A percentile compares a stretch with the other conserved stretches of the same genome.
Evolutionary conservation across 2,329 filamentous ascomycete genomes (phyloP).

Genomic region (Fusarium miscanthi): DNA sequence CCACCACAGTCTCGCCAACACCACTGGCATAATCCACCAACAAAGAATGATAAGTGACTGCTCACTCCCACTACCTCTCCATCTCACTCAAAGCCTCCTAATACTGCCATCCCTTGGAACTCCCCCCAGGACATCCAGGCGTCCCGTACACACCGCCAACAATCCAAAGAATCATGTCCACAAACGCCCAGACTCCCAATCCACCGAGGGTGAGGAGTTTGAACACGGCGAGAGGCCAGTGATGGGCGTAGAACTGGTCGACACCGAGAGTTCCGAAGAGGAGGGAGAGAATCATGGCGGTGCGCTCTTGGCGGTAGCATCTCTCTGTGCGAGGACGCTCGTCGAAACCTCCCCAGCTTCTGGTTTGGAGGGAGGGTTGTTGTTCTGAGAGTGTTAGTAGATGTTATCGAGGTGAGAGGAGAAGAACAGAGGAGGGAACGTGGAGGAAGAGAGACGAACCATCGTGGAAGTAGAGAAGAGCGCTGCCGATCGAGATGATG

Average conservation of each 20-base stretch:
- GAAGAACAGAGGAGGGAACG: no score
- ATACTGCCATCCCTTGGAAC: no score
- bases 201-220: slow-evolving; percentile 38
- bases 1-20: fast-evolving
- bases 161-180: slow-evolving; percentile 42
- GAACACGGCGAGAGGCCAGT: slow-evolving; percentile 31
- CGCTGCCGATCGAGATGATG: slow-evolving; percentile 3
- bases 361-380: slow-evolving; percentile 1
- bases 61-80: not conserved
- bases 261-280: slow-evolving; percentile 23
- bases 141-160: slow-evolving; percentile 39
- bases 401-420: not conserved
- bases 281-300: slow-evolving; percentile 32
- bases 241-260: slow-evolving; percentile 39
- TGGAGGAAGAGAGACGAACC: not conserved
- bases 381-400: not conserved
- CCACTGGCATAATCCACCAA: not conserved
- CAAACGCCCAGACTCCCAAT: slow-evolving; percentile 20
- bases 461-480: slow-evolving; percentile 10
- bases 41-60: not conserved
- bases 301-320: slow-evolving; percentile 39
- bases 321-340: slow-evolving; percentile 14
- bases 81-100: no score
- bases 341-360: not conserved
- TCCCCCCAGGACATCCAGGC: slow-evolving; percentile 1